These are phyloP conservation scores for Kingdonia uniflora DNA, from an alignment of 164 flowering plant species.

Conservation along the genomic window DNA sequence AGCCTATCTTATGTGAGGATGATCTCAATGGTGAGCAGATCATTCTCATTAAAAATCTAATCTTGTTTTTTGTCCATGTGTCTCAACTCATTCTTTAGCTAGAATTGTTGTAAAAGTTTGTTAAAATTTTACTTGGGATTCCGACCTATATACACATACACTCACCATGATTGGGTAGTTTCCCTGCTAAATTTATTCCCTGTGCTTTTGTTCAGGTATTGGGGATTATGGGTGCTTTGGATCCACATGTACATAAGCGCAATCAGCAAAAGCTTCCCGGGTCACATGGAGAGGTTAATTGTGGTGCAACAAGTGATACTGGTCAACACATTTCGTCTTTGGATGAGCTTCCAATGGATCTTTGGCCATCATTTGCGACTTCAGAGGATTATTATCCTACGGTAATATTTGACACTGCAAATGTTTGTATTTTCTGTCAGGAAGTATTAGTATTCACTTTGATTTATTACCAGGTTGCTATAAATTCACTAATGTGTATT, in stretches of 20 bases:
- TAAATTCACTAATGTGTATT: constrained; percentile 91
- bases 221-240: constrained; percentile 98
- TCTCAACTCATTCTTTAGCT: too few species aligned
- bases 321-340: constrained; percentile 79
- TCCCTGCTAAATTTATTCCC: too few species aligned
- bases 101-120: too few species aligned
- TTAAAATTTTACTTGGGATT: too few species aligned
- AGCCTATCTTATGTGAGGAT: too few species aligned
- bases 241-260: constrained; percentile 87
- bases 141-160: too few species aligned
- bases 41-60: too few species aligned
- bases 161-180: too few species aligned
- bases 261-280: constrained; percentile 76
- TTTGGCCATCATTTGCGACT: constrained; percentile 91
- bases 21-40: too few species aligned
- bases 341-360: constrained; percentile 84
- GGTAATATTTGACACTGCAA: constrained; percentile 26
- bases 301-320: constrained; percentile 55
- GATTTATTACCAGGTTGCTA: constrained; percentile 60
- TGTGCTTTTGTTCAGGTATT: constrained; percentile 44
- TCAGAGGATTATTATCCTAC: constrained; percentile 95
- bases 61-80: too few species aligned
- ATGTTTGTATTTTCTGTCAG: too few species aligned
- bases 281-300: constrained; percentile 70
- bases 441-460: too few species aligned